Conservation (phyloP, 164 flowering plant species). For the Buxus sempervirens region DNA sequence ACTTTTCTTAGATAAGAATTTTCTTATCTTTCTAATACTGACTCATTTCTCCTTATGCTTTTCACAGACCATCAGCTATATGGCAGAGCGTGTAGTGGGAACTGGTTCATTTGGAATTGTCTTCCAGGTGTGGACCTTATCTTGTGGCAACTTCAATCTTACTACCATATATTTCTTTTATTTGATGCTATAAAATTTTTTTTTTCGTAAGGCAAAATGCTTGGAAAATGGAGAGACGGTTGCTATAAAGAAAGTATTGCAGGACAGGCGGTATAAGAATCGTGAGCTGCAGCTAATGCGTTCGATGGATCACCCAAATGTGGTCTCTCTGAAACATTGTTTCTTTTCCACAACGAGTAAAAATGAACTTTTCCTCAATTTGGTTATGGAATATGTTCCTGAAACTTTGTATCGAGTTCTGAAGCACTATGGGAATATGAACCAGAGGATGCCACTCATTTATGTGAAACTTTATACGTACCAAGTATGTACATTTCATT, state of each 20-base stretch:
- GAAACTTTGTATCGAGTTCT: conserved; percentile 76
- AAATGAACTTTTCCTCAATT: conserved; percentile 83
- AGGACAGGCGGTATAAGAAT: conserved; percentile 88
- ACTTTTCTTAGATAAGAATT: not conserved
- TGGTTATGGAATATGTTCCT: conserved; percentile 97
- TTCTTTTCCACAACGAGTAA: conserved; percentile 89
- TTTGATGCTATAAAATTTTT: not conserved
- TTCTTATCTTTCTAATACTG: not conserved
- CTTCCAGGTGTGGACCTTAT: conserved; percentile 59
- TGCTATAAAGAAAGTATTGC: conserved; percentile 92
- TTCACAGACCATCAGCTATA: conserved; percentile 87
- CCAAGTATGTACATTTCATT: conserved; percentile 38
- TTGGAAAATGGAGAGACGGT: conserved; percentile 90
- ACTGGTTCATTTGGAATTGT: conserved; percentile 95
- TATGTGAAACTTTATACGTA: conserved; percentile 89
- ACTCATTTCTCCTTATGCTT: conserved; percentile 15
- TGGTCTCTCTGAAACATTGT: conserved; percentile 80
- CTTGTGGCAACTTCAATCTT: not conserved
- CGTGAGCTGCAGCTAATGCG: conserved; percentile 95
- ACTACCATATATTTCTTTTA: not conserved
- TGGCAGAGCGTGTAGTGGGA: conserved; percentile 98
- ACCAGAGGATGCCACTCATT: conserved; percentile 92
- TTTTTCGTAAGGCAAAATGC: conserved; percentile 73
- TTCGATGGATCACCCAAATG: conserved; percentile 92
- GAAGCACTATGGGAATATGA: conserved; percentile 69